Evolutionary conservation across 1,284 basidiomycete species (phyloP).

Genomic region (Inonotus hispidus): DNA sequence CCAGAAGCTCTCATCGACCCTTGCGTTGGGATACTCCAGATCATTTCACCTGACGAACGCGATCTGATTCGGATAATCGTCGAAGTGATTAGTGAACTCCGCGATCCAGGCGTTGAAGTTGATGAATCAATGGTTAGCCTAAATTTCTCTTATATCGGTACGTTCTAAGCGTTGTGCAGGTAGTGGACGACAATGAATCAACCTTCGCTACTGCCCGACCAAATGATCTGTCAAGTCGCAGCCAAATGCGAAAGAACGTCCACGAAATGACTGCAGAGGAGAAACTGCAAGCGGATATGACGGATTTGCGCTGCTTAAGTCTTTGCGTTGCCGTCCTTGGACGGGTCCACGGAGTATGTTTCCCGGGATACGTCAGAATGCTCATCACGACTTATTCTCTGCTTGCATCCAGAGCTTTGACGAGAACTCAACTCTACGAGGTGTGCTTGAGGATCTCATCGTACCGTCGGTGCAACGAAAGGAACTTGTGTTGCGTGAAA

Average conservation of each 20-base stretch:
- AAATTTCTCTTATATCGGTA: neutral
- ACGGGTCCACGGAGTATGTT: conserved; percentile 78
- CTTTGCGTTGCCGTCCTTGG: conserved; percentile 90
- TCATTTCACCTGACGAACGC: conserved; percentile 79
- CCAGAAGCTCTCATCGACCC: conserved; percentile 76
- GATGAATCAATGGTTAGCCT: conserved; percentile 26
- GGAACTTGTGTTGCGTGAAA: conserved; percentile 47
- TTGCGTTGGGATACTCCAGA: conserved; percentile 83
- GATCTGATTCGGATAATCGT: conserved; percentile 94
- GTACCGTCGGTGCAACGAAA: conserved; percentile 55
- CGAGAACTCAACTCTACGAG: conserved; percentile 57
- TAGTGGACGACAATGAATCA: conserved; percentile 21
- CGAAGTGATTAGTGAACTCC: conserved; percentile 85
- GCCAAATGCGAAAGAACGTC: conserved; percentile 14
- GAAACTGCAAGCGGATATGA: conserved; percentile 52
- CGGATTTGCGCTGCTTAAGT: conserved; percentile 75
- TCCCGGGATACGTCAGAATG: neutral
- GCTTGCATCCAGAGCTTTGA: conserved; percentile 30
- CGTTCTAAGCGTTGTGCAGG: neutral
- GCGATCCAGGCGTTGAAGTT: conserved; percentile 58
- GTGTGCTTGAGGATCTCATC: conserved; percentile 55
- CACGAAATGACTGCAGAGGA: conserved; percentile 56
- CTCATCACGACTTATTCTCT: neutral
- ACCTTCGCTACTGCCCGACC: conserved; percentile 5
- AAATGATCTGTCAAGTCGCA: neutral